Percentiles rank a stretch among this genome's conserved stretches.
phyloP scores from a whole-genome alignment of 805 yeast genomes.

The Starmerella tilneyi region DNA sequence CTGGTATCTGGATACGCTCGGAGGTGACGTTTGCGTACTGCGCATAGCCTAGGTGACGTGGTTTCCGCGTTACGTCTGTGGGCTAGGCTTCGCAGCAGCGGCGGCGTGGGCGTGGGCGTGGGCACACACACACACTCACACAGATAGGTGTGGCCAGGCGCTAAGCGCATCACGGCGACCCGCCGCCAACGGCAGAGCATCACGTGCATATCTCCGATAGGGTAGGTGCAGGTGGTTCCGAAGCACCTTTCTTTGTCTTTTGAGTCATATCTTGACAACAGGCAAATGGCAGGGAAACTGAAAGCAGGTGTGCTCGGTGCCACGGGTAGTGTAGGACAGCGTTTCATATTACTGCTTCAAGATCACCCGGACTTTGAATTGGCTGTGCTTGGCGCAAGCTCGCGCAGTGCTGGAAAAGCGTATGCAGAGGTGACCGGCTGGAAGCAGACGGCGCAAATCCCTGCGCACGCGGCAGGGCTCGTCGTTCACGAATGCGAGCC shows the following conservation, averaged over 20 bases:
- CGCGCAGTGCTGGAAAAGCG: conserved; percentile 84
- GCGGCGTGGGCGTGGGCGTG: too few species aligned
- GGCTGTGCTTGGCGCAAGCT: conserved; percentile 78
- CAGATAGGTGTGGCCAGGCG: too few species aligned
- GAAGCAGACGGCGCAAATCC: conserved; percentile 84
- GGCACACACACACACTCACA: too few species aligned
- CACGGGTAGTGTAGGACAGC: conserved; percentile 95
- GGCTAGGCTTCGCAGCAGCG: too few species aligned
- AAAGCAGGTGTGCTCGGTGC: conserved; percentile 85
- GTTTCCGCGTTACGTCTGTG: too few species aligned
- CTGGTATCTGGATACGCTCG: too few species aligned
- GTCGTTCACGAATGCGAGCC: conserved; percentile 69
- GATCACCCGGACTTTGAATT: conserved; percentile 86
- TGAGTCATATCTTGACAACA: conserved; percentile 1
- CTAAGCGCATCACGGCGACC: too few species aligned
- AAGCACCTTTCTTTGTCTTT: too few species aligned
- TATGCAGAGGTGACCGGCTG: conserved; percentile 81
- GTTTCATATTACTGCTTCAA: conserved; percentile 75
- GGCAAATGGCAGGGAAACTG: conserved; percentile 15
- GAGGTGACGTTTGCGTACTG: too few species aligned
- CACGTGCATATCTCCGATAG: too few species aligned
- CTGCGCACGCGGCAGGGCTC: conserved; percentile 51
- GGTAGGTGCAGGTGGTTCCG: too few species aligned
- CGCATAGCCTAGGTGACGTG: too few species aligned
- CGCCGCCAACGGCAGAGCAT: background rate